phyloP scores from a whole-genome alignment of 768 basidiomycete species.

The Sistotremastrum niveocremeum region DNA sequence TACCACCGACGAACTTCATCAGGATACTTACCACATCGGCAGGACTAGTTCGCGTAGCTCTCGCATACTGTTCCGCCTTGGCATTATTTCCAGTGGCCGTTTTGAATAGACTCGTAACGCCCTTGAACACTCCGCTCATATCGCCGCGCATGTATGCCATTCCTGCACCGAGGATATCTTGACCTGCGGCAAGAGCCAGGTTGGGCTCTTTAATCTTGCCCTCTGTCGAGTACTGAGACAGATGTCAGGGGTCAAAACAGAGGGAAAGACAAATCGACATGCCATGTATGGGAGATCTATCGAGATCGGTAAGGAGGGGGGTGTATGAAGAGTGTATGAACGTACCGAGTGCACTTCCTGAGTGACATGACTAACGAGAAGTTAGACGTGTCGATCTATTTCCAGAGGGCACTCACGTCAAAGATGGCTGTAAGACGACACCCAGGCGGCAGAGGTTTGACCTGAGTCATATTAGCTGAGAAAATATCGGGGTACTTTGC shows the following conservation, averaged over 20 bases:
- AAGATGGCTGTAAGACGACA: slow-evolving; percentile 81
- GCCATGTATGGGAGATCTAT: slow-evolving; percentile 25
- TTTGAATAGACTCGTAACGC: slow-evolving; percentile 63
- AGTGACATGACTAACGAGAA: slow-evolving; percentile 28
- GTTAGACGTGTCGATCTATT: no score
- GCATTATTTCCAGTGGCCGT: slow-evolving; percentile 50
- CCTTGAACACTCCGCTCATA: slow-evolving; percentile 61
- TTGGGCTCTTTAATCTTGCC: slow-evolving; percentile 94
- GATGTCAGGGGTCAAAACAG: not conserved
- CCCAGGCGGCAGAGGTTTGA: slow-evolving; percentile 61
- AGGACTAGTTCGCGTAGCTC: slow-evolving; percentile 54
- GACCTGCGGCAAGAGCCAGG: slow-evolving; percentile 72
- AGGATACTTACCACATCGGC: slow-evolving; percentile 65
- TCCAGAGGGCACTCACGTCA: slow-evolving; percentile 35
- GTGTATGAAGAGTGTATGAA: not conserved
- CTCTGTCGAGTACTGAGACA: slow-evolving; percentile 74
- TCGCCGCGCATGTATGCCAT: slow-evolving; percentile 69
- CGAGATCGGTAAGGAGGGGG: not conserved
- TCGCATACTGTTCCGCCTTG: slow-evolving; percentile 50
- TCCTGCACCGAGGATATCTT: slow-evolving; percentile 70
- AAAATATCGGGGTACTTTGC: not conserved
- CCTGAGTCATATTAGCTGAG: slow-evolving; percentile 8
- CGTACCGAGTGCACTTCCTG: slow-evolving; percentile 31
- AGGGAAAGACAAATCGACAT: not conserved
- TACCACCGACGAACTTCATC: not conserved